A percentile compares a stretch with the other conserved stretches of the same genome.
Evolutionary conservation across 495 filamentous ascomycete genomes (phyloP).

Genomic region (Pyrenula massariospora): DNA sequence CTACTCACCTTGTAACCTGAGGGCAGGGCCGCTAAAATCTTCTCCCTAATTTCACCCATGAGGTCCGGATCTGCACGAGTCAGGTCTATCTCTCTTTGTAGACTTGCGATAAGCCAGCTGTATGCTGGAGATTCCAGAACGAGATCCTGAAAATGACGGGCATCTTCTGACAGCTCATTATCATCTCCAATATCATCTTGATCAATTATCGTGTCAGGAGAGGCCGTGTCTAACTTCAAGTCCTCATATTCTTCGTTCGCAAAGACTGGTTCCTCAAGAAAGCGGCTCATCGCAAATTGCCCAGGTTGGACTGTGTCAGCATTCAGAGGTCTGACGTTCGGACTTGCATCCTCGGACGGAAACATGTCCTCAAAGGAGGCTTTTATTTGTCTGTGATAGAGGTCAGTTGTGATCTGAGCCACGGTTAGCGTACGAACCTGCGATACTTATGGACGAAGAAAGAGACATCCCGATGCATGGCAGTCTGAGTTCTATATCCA

Average conservation of each 20-base stretch:
- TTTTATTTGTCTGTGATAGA: background rate
- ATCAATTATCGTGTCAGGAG: too few species aligned
- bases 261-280: too few species aligned
- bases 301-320: background rate
- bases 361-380: background rate
- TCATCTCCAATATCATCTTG: background rate
- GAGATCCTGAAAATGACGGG: background rate
- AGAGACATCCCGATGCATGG: background rate
- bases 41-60: background rate
- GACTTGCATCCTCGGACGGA: background rate
- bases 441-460: background rate
- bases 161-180: background rate
- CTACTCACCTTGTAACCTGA: background rate
- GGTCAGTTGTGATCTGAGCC: background rate
- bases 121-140: background rate
- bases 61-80: background rate
- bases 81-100: background rate
- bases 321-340: background rate
- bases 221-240: too few species aligned
- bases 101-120: background rate
- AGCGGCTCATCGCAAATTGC: too few species aligned
- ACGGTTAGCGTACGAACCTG: background rate
- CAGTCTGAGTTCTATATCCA: background rate
- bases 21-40: background rate
- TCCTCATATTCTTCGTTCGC: too few species aligned